phyloP scores from a whole-genome alignment of 345 rosid genomes.

The Melaleuca quinquenervia region DNA sequence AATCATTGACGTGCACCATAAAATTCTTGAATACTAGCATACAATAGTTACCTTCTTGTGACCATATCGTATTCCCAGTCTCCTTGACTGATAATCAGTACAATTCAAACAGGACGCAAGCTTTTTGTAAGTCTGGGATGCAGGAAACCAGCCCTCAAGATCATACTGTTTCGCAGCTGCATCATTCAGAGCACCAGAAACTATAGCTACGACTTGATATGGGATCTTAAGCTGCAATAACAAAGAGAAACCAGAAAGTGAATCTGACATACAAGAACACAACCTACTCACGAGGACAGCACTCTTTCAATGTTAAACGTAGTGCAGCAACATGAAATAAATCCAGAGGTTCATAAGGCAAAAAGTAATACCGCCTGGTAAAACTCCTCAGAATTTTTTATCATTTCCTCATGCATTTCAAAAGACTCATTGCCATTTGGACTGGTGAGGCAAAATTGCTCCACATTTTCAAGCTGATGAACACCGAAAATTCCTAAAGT shows the following conservation, averaged over 20 bases:
- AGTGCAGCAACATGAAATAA: background rate
- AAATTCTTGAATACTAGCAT: background rate
- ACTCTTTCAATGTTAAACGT: background rate
- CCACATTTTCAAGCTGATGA: constrained; percentile 97
- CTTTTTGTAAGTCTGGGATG: constrained; percentile 81
- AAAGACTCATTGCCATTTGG: constrained; percentile 82
- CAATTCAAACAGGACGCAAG: constrained; percentile 90
- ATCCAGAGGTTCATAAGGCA: background rate
- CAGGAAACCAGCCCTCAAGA: constrained; percentile 94
- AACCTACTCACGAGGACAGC: background rate
- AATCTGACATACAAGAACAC: background rate
- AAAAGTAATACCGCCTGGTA: constrained; percentile 52
- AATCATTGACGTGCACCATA: background rate
- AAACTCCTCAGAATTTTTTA: constrained; percentile 80
- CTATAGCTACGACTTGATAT: constrained; percentile 72
- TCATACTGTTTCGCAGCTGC: constrained; percentile 97
- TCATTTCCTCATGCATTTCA: constrained; percentile 92
- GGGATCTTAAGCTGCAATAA: constrained; percentile 68
- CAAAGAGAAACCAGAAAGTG: background rate
- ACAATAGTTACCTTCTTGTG: constrained; percentile 64
- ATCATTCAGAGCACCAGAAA: constrained; percentile 86
- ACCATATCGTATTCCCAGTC: constrained; percentile 79
- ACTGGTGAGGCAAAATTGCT: constrained; percentile 85
- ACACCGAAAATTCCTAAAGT: constrained; percentile 94
- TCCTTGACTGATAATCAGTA: constrained; percentile 82